These are phyloP conservation scores for Saccharomycopsis babjevae DNA, from an alignment of 805 yeast species.

Conservation along the genomic window DNA sequence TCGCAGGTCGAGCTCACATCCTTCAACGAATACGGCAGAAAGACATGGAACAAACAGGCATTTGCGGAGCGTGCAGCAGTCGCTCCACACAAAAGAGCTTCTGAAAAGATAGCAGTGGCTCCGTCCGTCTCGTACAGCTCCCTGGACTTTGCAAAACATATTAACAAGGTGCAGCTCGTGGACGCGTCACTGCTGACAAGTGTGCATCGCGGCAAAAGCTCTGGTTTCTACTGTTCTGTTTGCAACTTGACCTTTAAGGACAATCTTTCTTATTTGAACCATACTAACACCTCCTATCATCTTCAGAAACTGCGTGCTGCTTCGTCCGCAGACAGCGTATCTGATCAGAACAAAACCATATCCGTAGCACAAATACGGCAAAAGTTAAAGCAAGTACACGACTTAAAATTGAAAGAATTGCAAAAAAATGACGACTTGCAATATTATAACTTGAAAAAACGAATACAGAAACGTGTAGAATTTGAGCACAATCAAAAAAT, in stretches of 20 bases:
- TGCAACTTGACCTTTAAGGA: slow-evolving; percentile 81
- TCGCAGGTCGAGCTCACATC: not conserved
- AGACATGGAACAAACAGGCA: slow-evolving; percentile 64
- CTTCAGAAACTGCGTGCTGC: slow-evolving; percentile 24
- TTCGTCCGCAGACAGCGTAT: slow-evolving; percentile 22
- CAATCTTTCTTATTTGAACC: slow-evolving; percentile 71
- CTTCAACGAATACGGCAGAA: slow-evolving; percentile 38
- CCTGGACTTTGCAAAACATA: slow-evolving; percentile 22
- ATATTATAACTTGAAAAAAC: slow-evolving; percentile 9
- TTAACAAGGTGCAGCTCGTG: slow-evolving; percentile 28
- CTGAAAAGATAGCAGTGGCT: not conserved
- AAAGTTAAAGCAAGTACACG: slow-evolving; percentile 7
- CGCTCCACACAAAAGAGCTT: not conserved
- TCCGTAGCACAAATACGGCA: slow-evolving; percentile 13
- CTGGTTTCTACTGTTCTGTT: slow-evolving; percentile 76
- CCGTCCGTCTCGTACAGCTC: slow-evolving; percentile 21
- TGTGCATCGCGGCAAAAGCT: slow-evolving; percentile 42
- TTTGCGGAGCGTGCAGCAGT: slow-evolving; percentile 37
- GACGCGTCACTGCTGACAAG: slow-evolving; percentile 22
- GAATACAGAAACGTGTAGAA: slow-evolving; percentile 11
- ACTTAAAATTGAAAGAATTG: not conserved
- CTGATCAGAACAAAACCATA: slow-evolving; percentile 4
- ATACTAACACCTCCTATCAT: slow-evolving; percentile 70
- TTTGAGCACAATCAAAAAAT: slow-evolving; percentile 4
- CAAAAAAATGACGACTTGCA: slow-evolving; percentile 12